These are phyloP conservation scores for Flaveria trinervia DNA, from an alignment of 129 eudicot genomes.

Conservation along the genomic window DNA sequence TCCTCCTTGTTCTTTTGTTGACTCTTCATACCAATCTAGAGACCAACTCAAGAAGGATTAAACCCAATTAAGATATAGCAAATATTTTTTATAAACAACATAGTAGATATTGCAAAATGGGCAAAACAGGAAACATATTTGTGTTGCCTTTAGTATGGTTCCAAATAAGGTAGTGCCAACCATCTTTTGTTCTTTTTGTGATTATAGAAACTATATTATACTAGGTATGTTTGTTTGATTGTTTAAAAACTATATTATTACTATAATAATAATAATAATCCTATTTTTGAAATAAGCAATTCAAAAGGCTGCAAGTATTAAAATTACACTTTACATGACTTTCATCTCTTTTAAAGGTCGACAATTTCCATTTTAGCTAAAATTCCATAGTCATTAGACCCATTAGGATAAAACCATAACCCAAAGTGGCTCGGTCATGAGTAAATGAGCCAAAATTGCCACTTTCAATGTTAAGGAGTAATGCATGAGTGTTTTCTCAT, in stretches of 20 bases:
- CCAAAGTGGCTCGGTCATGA: not conserved
- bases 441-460: not conserved
- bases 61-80: not conserved
- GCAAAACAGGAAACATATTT: not conserved
- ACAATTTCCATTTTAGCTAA: not conserved
- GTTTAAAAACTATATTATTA: not conserved
- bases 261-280: not conserved
- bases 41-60: constrained; percentile 39
- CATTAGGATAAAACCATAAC: not conserved
- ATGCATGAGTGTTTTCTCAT: not conserved
- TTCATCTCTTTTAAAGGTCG: not conserved
- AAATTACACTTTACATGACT: not conserved
- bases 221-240: not conserved
- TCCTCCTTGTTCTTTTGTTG: constrained; percentile 70
- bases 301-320: not conserved
- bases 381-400: not conserved
- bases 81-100: not conserved
- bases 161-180: not conserved
- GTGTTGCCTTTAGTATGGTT: not conserved
- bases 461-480: not conserved
- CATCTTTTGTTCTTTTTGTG: not conserved
- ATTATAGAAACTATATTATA: not conserved
- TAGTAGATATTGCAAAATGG: not conserved
- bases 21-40: constrained; percentile 85
- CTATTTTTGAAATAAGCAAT: not conserved